Evolutionary conservation across 108 stramenopile species (phyloP), one percentile per base, ranked within the genome.

Genomic region (Fragilaria crotonensis): DNA sequence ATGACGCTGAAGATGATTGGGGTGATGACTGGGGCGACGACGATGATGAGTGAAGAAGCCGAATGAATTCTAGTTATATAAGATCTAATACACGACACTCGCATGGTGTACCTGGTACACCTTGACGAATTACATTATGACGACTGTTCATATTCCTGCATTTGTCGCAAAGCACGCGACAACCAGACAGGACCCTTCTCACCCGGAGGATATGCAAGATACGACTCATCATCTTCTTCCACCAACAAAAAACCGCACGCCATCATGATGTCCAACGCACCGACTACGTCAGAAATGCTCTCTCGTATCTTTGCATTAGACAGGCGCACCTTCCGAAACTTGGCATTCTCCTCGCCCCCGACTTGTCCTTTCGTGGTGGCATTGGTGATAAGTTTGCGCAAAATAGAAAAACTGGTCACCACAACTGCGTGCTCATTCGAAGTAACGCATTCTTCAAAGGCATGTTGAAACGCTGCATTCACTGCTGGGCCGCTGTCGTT

Each of bases 301-400:
- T 81, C 84, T 33, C 81, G 78, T 57, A 91, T 91, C 65, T 87
- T 91, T 11, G 84, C 51, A 67, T 91, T 91, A 21, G 76, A 68
- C 45, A 91, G 45, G 41, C 90, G 68, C 2, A 91, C 86, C 17
- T 76, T 67, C 4, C 84, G 74, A 59, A 84, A 90, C 63, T 90
- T 90, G 0, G 63, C 29, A 25, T 67, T 71, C 41, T 78, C 81
- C 11, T 74, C 68, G 11, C 65, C 75, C 0, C 62, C 59, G 9
- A 53, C 45, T 58, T 90, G 89, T 32, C 85, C 85, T 65, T 87
- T 85, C 14, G 82, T 85, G 5, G 70, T 85, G 50, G 89, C 89
- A 68, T 90, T 90, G n/a, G 67, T 48, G 27, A 90, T 68, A 2
- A 90, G 62, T 41, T 72, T 90, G 18, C 66, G 33, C 57, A 84